Evolutionary conservation across 495 filamentous ascomycete species (phyloP).

Genomic region (Cryomyces antarcticus): DNA sequence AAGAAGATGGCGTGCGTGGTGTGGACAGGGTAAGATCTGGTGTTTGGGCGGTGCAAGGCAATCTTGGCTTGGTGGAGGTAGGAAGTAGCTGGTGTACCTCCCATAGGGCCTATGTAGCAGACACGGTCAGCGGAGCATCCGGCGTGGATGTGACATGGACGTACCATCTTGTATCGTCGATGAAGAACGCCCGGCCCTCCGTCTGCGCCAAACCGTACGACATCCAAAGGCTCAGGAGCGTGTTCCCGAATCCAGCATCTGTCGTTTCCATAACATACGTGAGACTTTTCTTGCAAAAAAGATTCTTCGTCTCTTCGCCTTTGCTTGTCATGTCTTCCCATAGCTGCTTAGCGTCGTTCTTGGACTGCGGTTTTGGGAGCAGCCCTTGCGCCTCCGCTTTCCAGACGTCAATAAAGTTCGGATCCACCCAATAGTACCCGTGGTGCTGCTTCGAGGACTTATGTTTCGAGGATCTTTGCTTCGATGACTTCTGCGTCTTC

Average conservation of each 20-base stretch:
- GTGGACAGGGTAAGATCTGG: slow-evolving; percentile 51
- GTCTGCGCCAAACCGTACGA: slow-evolving; percentile 52
- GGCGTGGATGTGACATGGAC: neutral
- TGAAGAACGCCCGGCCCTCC: slow-evolving; percentile 50
- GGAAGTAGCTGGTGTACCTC: slow-evolving; percentile 43
- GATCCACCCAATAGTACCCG: slow-evolving; percentile 41
- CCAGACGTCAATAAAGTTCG: slow-evolving; percentile 43
- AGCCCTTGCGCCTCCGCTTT: slow-evolving; percentile 39
- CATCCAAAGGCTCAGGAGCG: slow-evolving; percentile 53
- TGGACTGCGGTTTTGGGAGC: slow-evolving; percentile 19
- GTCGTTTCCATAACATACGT: slow-evolving; percentile 49
- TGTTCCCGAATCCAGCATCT: slow-evolving; percentile 47
- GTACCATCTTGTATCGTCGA: slow-evolving; percentile 55
- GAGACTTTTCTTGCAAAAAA: slow-evolving; percentile 39
- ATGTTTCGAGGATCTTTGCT: slow-evolving; percentile 6
- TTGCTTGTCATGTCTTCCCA: slow-evolving; percentile 8
- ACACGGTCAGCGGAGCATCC: neutral
- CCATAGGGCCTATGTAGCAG: slow-evolving; percentile 36
- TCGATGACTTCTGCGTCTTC: slow-evolving; percentile 21
- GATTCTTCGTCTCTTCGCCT: slow-evolving; percentile 9
- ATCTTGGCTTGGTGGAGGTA: slow-evolving; percentile 30
- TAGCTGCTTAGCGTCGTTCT: neutral
- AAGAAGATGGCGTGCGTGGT: slow-evolving; percentile 42
- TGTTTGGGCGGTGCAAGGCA: slow-evolving; percentile 41
- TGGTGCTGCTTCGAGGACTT: no score